Base-by-base conservation (phyloP, 371 early-diverging fungal species). In the Mucor ambiguus region DNA sequence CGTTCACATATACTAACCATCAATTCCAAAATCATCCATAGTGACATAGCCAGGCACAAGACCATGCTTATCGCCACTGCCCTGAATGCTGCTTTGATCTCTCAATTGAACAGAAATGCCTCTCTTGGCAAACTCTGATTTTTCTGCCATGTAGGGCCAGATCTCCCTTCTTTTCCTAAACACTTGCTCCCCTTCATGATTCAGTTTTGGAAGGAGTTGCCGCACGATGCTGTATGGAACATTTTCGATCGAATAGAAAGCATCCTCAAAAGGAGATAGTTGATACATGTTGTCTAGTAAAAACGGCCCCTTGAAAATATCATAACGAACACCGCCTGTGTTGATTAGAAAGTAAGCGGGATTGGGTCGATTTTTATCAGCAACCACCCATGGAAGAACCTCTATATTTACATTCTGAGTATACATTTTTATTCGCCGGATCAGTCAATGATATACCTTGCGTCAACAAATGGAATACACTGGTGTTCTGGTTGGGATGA, bases 11-110 rank as follows among this genome's bases (percentile, higher is more conserved):
- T 5, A 41, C 41, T 41, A 41, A 61, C 82, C 82, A 24, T 76
- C 80, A 29, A 79, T 64, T 59, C 88, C 74, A 61, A 66, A 82
- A 76, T 85, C 87, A 58, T 86, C 71, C 37, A 44, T 73, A 24
- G 83, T 83, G 1, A 86, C 75, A 43, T 83, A 84, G 2, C 88
- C 88, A 1, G 90, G 90, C 1, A 90, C 89, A 58, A 89, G 72
- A n/a, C 85, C 78, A 30, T 82, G 84, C 18, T 84, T 29, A 26
- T 28, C 10, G 28, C 20, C 6, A 52, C 12, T 18, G 12, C 3
- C n/a, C 22, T 37, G 59, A 2, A 18, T 43, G 41, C 16, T 43
- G 59, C 24, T 59, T 29, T 59, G 52, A 28, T 52, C 28, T 52
- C 52, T 52, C 6, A 52, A 28, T 52, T 28, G 52, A 28, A 16